Evolutionary conservation across 257 asterid genomes (phyloP), one percentile per base, ranked within the genome.

Genomic region (Solanum clarkiae): DNA sequence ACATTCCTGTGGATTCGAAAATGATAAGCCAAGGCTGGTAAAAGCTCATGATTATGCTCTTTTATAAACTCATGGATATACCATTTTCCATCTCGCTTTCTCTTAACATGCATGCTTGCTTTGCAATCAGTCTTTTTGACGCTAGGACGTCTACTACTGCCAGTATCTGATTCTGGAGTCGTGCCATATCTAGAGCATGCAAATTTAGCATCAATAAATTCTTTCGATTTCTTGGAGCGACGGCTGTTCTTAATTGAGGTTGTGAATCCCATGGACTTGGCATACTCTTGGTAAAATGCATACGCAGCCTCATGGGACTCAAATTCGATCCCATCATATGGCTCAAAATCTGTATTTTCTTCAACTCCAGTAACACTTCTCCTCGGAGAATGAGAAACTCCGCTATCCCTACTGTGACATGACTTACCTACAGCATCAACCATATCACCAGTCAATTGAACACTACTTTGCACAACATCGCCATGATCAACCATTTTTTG

Each of bases 241-340:
- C 99, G 98, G 85, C 99, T 96, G 62, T 96, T 96, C 90, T 95
- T 96, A 81, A 96, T 96, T 1, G 99, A 96, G 85, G 98, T 95
- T 83, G 98, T 96, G 93, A 96, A 96, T 55, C 99, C 99, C 99
- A 96, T 95, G 4, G 99, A 95, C 89, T 96, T 96, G 66, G 98
- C 98, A 86, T 95, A 95, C 84, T 95, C 98, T 89, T 96, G 99
- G 89, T 96, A 96, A 87, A 94, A 96, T 10, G 97, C 85, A 89
- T 95, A 96, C 6, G 97, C 99, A 0, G 94, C 92, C 91, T 95
- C 99, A 54, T 96, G 97, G 81, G 98, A 94, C 85, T 91, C 97
- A 60, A 96, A 96, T 68, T 96, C 99, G 26, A 95, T 91, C 42
- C 98, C 99, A 86, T 93, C 97, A 81, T 87, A 93, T 6, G 94